A percentile compares a stretch with the other conserved stretches of the same genome.
Evolutionary conservation across 345 rosid species (phyloP).

Genomic region (Aurinia saxatilis): DNA sequence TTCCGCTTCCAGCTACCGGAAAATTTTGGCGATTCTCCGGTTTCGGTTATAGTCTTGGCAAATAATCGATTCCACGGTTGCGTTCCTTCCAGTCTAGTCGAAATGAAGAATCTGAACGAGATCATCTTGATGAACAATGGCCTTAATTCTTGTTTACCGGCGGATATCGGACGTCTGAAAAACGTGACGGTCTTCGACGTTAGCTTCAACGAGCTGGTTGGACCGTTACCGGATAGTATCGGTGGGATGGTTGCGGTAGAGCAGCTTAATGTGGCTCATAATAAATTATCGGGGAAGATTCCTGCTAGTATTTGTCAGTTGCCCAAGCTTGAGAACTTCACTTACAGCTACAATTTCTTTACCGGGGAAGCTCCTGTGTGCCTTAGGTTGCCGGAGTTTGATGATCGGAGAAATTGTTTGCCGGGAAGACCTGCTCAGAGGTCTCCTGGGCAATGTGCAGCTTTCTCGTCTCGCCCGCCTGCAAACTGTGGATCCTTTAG

Average conservation of each 20-base stretch:
- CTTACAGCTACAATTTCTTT: conserved; percentile 59
- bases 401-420: conserved; percentile 59
- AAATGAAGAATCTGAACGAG: conserved; percentile 64
- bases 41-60: conserved; percentile 69
- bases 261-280: conserved; percentile 71
- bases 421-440: conserved; percentile 52
- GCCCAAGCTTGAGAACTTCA: conserved; percentile 61
- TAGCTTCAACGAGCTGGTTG: conserved; percentile 51
- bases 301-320: conserved; percentile 52
- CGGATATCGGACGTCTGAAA: conserved; percentile 47
- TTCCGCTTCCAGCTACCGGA: conserved; percentile 58
- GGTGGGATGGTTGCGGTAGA: conserved; percentile 57
- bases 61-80: conserved; percentile 70
- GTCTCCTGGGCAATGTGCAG: conserved; percentile 45
- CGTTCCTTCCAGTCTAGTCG: conserved; percentile 55
- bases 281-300: conserved; percentile 50
- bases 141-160: conserved; percentile 54
- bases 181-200: conserved; percentile 66
- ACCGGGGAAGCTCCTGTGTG: conserved; percentile 65
- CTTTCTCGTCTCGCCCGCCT: conserved; percentile 36
- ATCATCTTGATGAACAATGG: conserved; percentile 62
- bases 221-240: conserved; percentile 48
- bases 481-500: conserved; percentile 59
- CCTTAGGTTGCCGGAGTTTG: conserved; percentile 36
- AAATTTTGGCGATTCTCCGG: conserved; percentile 68